Evolutionary conservation across 495 filamentous ascomycete genomes (phyloP).

Genomic region (Tuber indicum): DNA sequence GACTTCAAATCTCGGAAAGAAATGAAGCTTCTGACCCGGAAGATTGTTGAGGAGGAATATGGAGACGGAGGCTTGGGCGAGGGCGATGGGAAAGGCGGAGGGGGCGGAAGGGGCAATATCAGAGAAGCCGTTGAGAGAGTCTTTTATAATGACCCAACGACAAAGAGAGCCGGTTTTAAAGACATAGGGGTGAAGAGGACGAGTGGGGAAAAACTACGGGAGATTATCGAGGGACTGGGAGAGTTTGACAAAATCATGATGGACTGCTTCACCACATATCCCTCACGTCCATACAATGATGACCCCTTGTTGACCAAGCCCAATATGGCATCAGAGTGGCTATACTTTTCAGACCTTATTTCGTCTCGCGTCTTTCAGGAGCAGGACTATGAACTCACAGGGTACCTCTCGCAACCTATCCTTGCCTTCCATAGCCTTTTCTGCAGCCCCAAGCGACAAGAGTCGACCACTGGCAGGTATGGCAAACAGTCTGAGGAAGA

Average conservation of each 20-base stretch:
- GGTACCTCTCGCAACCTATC: conserved; percentile 76
- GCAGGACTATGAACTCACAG: conserved; percentile 81
- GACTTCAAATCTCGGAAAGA: conserved; percentile 35
- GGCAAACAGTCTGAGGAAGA: conserved; percentile 43
- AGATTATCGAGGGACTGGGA: conserved; percentile 82
- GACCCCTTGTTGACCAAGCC: conserved; percentile 87
- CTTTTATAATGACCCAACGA: conserved; percentile 27
- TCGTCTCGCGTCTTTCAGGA: conserved; percentile 63
- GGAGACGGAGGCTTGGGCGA: conserved; percentile 72
- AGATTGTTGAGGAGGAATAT: conserved; percentile 78
- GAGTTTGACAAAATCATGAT: conserved; percentile 80
- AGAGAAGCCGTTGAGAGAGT: conserved; percentile 38
- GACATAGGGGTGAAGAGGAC: conserved; percentile 68
- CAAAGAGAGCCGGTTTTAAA: conserved; percentile 45
- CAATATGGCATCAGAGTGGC: conserved; percentile 80
- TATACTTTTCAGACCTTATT: conserved; percentile 82
- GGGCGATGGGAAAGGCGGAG: conserved; percentile 38
- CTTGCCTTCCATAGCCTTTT: conserved; percentile 92
- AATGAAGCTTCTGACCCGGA: conserved; percentile 57
- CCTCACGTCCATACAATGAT: conserved; percentile 81
- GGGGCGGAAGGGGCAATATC: conserved; percentile 43
- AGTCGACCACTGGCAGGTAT: conserved; percentile 33
- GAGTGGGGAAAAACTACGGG: conserved; percentile 69
- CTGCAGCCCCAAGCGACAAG: conserved; percentile 51
- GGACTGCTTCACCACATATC: conserved; percentile 77